Evolutionary conservation across 257 asterid species (phyloP), one percentile per base, ranked within the genome.

Genomic region (Scutellaria baicalensis): DNA sequence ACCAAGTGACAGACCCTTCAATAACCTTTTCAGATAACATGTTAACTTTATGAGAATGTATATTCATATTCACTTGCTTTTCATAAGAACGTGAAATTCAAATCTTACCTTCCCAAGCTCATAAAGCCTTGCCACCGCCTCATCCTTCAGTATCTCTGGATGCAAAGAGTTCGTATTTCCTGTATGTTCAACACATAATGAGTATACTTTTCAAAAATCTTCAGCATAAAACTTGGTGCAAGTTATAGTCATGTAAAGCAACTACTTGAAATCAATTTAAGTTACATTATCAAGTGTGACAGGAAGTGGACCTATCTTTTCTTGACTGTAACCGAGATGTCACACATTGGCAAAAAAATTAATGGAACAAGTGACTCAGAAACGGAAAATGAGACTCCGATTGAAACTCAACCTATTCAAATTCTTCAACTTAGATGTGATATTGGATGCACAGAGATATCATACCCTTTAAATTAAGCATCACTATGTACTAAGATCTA

Each of bases 101-200:
- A 35, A 20, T 23, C 1, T 57, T 81, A 93, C 98, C 94, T 93
- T 91, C 47, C 96, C 94, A 48, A 93, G 98, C 75, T 88, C 90
- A 54, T 59, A 27, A 43, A 91, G 96, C 81, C 98, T 88, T 36
- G 84, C 78, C 78, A 91, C 84, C 9, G 95, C 94, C 83, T 93
- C 96, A 39, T 87, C 88, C 84, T 78, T 89, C 7, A 93, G 85
- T 69, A 88, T 79, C 51, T 87, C 82, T 7, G 86, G 75, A 75
- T 83, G 86, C 80, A 74, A 68, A 77, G 66, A 40, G 21, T 67
- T 61, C n/a, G 69, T 20, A 23, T 60, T 77, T 61, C 86, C 84
- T 68, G 74, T 48, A 70, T 55, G 78, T 75, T 78, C 79, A 82
- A 80, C 70, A 78, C 79, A 83, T 62, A 50, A 69, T 73, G 45